Percentiles rank a stretch among this genome's conserved stretches.
Conservation (phyloP, 164 flowering plant species). For the Vitis rupestris region DNA sequence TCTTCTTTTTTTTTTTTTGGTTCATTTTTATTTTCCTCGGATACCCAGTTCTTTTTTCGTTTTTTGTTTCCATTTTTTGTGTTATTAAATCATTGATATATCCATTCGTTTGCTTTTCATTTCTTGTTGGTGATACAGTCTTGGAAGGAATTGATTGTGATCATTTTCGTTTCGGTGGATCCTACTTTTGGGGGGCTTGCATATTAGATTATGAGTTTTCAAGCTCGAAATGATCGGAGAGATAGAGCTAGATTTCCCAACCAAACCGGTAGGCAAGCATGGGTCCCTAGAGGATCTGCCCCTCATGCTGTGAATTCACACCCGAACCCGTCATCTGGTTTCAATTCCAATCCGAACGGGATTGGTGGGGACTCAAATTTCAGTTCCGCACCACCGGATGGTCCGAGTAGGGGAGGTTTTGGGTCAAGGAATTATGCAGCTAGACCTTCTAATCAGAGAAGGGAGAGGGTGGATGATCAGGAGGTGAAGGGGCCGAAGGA, state of each 20-base stretch:
- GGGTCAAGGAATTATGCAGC: slow-evolving; percentile 18
- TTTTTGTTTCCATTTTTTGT: too few species aligned
- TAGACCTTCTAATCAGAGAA: slow-evolving; percentile 21
- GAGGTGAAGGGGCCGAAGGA: slow-evolving; percentile 23
- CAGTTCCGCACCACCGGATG: slow-evolving; percentile 5
- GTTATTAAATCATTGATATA: too few species aligned
- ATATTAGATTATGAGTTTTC: slow-evolving; percentile 49
- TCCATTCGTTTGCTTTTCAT: too few species aligned
- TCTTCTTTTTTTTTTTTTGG: too few species aligned
- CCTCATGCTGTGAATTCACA: slow-evolving; percentile 13
- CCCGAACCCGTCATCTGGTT: not conserved
- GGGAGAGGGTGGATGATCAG: slow-evolving; percentile 15
- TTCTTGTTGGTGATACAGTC: too few species aligned
- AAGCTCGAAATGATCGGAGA: slow-evolving; percentile 44
- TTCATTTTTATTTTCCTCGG: too few species aligned
- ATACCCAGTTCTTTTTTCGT: too few species aligned
- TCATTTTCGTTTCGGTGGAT: not conserved
- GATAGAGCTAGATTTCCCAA: slow-evolving; percentile 32
- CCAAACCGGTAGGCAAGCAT: slow-evolving; percentile 42
- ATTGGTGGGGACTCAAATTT: slow-evolving; percentile 19
- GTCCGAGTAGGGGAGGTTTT: slow-evolving; percentile 28
- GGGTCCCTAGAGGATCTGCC: slow-evolving; percentile 66
- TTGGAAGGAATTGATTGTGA: too few species aligned
- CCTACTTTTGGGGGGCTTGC: not conserved
- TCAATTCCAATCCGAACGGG: slow-evolving; percentile 10